Percentiles rank a stretch among this genome's conserved stretches.
These are phyloP conservation scores for Rossbeevera mucosa DNA, from an alignment of 768 basidiomycete genomes.

Conservation along the genomic window DNA sequence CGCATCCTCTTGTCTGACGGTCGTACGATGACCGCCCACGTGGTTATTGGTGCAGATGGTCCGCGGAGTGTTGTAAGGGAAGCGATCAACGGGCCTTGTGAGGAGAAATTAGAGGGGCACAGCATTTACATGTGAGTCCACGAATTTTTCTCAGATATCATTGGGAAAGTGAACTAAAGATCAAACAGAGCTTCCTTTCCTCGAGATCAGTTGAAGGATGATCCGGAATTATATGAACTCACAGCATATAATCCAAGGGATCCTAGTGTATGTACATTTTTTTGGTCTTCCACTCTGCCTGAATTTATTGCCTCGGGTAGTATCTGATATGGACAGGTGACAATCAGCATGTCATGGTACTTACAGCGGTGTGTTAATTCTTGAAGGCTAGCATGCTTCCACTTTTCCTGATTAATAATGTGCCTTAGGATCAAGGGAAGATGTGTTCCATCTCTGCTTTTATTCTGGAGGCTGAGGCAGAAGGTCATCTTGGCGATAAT, in stretches of 20 bases:
- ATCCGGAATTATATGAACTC: slow-evolving; percentile 38
- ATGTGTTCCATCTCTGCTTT: slow-evolving; percentile 37
- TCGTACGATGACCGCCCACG: slow-evolving; percentile 44
- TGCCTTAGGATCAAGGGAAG: slow-evolving; percentile 33
- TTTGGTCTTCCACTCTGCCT: background rate
- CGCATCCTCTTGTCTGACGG: slow-evolving; percentile 40
- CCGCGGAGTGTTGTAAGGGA: slow-evolving; percentile 40
- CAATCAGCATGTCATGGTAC: slow-evolving; percentile 17
- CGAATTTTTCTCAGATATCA: slow-evolving; percentile 4
- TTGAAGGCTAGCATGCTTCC: background rate
- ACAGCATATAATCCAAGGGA: slow-evolving; percentile 19
- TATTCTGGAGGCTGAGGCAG: slow-evolving; percentile 36
- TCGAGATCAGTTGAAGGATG: slow-evolving; percentile 38
- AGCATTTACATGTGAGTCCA: slow-evolving; percentile 45
- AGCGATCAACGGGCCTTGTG: slow-evolving; percentile 32
- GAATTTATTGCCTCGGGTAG: slow-evolving; percentile 7
- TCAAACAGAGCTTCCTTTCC: slow-evolving; percentile 42
- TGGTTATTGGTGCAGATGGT: slow-evolving; percentile 64
- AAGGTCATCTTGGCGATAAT: slow-evolving; percentile 32
- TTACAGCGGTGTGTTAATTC: slow-evolving; percentile 22
- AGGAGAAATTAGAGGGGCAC: slow-evolving; percentile 27
- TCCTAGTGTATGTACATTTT: slow-evolving; percentile 19
- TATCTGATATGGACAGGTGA: slow-evolving; percentile 28
- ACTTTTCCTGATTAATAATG: background rate
- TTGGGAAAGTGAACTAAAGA: background rate